phyloP scores from a whole-genome alignment of 495 filamentous ascomycete species.

The Talaromyces adpressus region DNA sequence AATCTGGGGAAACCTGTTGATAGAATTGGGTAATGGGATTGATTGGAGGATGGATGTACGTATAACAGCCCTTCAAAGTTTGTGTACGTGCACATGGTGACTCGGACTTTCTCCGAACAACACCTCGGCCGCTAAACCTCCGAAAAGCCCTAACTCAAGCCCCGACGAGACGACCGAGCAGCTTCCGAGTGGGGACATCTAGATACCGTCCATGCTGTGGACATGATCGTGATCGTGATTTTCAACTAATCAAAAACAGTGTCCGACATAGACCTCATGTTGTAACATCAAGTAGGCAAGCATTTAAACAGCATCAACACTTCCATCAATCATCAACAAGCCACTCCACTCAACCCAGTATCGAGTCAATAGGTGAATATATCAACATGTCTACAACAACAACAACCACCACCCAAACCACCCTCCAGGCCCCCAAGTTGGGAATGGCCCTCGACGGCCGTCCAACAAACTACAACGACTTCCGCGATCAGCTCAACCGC shows the following conservation, averaged over 20 bases:
- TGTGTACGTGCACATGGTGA: no score
- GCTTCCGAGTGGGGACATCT: conserved; percentile 4
- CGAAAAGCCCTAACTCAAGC: conserved; percentile 1
- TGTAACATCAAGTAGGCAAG: background rate
- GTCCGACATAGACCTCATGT: background rate
- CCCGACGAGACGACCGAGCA: conserved; percentile 1
- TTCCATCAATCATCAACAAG: background rate
- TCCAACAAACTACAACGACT: conserved; percentile 19
- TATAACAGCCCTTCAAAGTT: no score
- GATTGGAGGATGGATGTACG: no score
- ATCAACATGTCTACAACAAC: background rate
- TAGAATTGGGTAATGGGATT: no score
- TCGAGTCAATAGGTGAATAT: background rate
- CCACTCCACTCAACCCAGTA: background rate
- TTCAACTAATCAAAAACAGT: background rate
- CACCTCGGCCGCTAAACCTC: conserved; percentile 6
- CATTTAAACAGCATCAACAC: background rate
- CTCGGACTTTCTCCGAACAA: background rate
- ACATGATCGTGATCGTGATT: background rate
- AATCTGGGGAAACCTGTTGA: background rate
- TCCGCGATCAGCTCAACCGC: conserved; percentile 26
- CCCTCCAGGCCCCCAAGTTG: background rate
- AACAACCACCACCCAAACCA: background rate
- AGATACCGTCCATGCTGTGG: no score
- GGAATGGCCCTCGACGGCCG: conserved; percentile 4